Percentiles rank a stretch among this genome's conserved stretches.
phyloP scores from a whole-genome alignment of 805 yeast genomes.

The Saccharomycopsis oosterbeekiorum region DNA sequence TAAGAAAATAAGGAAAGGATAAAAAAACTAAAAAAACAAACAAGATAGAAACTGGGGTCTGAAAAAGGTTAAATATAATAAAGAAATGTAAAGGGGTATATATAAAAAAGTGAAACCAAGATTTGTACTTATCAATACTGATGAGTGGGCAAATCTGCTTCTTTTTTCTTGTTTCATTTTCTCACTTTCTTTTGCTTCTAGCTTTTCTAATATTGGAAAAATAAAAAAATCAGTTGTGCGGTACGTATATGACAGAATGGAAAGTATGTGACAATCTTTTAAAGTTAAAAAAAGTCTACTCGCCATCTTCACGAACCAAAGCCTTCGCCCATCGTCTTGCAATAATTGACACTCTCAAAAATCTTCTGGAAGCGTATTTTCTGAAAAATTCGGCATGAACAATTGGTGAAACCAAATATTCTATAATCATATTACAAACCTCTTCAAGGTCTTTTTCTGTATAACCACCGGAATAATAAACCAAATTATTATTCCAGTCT shows the following conservation, averaged over 20 bases:
- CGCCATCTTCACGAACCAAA: constrained; percentile 29
- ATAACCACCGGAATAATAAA: constrained; percentile 89
- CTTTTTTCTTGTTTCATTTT: background rate
- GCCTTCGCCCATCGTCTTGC: constrained; percentile 80
- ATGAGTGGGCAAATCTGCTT: no score
- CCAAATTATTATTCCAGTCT: constrained; percentile 78
- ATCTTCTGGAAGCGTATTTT: constrained; percentile 83
- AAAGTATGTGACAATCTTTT: background rate
- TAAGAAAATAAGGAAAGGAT: no score
- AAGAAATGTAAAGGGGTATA: no score
- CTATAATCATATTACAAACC: constrained; percentile 63
- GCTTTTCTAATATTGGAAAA: no score
- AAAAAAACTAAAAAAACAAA: no score
- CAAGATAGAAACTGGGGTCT: no score
- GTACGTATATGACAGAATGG: background rate
- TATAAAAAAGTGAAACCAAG: no score
- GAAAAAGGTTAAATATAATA: no score
- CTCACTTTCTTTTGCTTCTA: background rate
- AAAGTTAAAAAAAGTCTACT: constrained; percentile 8
- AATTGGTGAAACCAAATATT: constrained; percentile 69
- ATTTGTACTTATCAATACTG: no score
- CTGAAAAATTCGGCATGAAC: constrained; percentile 88
- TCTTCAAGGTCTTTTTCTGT: constrained; percentile 62
- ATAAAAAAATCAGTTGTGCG: background rate
- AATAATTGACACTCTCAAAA: constrained; percentile 72